Base-by-base conservation (phyloP, 176 grass and related monocot species). In the Aegilops longissima region DNA sequence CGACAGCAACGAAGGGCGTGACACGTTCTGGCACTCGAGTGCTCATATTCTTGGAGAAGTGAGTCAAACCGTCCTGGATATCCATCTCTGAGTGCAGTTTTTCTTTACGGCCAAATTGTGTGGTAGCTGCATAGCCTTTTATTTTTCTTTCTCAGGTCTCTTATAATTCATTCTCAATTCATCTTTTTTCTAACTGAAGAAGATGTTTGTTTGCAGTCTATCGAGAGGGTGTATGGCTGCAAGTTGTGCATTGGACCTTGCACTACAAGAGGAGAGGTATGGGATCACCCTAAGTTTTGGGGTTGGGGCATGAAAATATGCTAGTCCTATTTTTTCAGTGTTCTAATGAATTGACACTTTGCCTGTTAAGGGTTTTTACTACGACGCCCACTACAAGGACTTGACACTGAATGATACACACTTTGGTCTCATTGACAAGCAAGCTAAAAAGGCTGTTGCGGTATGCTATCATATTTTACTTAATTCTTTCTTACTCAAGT, bases 1-100 rank as follows among this genome's bases (percentile, higher is more conserved):
- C 59, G 94, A 99, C 66, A 93, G 86, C 79, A 66, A 89, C 85
- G 97, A 98, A 92, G 97, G 97, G 1, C 94, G 97, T 20, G 97
- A 98, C 62, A 98, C 97, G 40, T 96, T 96, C 80, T 98, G 97
- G 94, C 97, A 98, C 84, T 98, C 97, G 3, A 98, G 97, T 87
- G 97, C 97, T 87, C 97, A 98, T 81, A 98, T 98, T 84, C 92
- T 98, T 83, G 97, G 97, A 66, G 90, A 98, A 88, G 97, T 98
- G 86, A 66, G 84, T 83, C 68, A 51, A 6, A 45, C 4, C 21
- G 61, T 86, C 61, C 33, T 14, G 40, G 8, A 47, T 63, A 12
- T 38, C 54, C 25, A 12, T 38, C 54, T 77, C 77, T 10, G 64
- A 58, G 3, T 12, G 16, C 30, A 5, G 5, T 64, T 83, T 63